Evolutionary conservation across 2,329 filamentous ascomycete genomes (phyloP).

Genomic region (Aspergillus tubingensis): DNA sequence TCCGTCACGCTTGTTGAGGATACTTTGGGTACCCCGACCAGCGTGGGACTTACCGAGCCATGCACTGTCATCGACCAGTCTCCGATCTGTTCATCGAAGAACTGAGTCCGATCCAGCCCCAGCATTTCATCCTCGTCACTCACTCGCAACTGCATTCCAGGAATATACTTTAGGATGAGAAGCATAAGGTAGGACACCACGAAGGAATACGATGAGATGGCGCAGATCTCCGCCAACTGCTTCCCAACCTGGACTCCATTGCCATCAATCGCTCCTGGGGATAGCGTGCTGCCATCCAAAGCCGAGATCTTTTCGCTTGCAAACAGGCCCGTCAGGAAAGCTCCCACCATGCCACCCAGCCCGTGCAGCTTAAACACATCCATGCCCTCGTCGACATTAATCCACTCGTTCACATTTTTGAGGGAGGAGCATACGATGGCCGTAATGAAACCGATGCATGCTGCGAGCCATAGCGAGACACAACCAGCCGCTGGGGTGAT

Average conservation of each 20-base stretch:
- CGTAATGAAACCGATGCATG: constrained; percentile 59
- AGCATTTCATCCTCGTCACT: constrained; percentile 58
- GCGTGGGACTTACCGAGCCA: constrained; percentile 7
- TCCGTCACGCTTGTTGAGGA: constrained; percentile 14
- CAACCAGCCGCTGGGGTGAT: constrained; percentile 60
- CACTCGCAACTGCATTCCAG: constrained; percentile 56
- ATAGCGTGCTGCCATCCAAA: constrained; percentile 53
- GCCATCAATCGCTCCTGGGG: constrained; percentile 56
- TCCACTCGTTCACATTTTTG: constrained; percentile 56
- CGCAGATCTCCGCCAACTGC: constrained; percentile 58
- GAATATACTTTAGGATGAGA: constrained; percentile 56
- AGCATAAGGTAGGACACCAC: constrained; percentile 55
- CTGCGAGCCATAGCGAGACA: constrained; percentile 56
- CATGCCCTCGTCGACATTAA: constrained; percentile 59
- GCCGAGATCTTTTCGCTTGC: constrained; percentile 46
- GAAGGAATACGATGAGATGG: constrained; percentile 57
- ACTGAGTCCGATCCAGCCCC: constrained; percentile 57
- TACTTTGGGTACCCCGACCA: constrained; percentile 18
- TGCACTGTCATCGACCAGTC: constrained; percentile 48
- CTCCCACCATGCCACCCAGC: constrained; percentile 59
- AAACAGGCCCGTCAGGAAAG: constrained; percentile 61
- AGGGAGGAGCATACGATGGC: constrained; percentile 53
- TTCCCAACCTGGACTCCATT: constrained; percentile 58
- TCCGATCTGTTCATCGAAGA: constrained; percentile 59
- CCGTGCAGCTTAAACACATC: constrained; percentile 63